Percentiles rank a stretch among this genome's conserved stretches.
Conservation (phyloP, 129 eudicot species). For the Flaveria bidentis region DNA sequence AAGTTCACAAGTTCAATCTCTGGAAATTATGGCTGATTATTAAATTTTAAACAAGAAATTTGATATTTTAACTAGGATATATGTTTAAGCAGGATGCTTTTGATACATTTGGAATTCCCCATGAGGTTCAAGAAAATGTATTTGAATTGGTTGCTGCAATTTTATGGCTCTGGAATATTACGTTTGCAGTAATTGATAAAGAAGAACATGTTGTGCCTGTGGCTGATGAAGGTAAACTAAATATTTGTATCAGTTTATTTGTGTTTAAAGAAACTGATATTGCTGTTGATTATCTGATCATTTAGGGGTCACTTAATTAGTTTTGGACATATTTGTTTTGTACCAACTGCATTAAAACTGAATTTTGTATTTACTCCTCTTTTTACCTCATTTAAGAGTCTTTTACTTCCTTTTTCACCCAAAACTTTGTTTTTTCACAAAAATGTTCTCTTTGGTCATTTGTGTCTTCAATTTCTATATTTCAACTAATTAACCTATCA, state of each 20-base stretch:
- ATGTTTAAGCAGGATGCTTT: conserved; percentile 66
- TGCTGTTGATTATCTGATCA: background rate
- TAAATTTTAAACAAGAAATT: conserved; percentile 4
- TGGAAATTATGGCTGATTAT: background rate
- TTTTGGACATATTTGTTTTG: background rate
- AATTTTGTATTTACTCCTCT: background rate
- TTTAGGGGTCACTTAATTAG: background rate
- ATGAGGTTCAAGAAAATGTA: conserved; percentile 63
- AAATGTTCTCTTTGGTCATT: background rate
- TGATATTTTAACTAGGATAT: conserved; percentile 9
- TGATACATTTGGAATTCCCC: conserved; percentile 44
- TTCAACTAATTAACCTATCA: background rate
- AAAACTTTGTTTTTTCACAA: background rate
- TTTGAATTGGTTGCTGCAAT: conserved; percentile 86
- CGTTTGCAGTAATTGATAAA: conserved; percentile 57
- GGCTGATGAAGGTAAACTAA: conserved; percentile 68
- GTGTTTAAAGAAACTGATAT: background rate
- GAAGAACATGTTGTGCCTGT: conserved; percentile 66
- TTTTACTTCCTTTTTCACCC: background rate
- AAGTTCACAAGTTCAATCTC: conserved; percentile 15
- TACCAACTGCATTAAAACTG: background rate
- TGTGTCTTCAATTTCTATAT: background rate
- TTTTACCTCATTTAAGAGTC: background rate
- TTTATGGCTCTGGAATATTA: conserved; percentile 92
- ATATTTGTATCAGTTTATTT: background rate